A percentile compares a stretch with the other conserved stretches of the same genome.
phyloP scores from a whole-genome alignment of 2,329 filamentous ascomycete genomes.

The Coniella vitis region DNA sequence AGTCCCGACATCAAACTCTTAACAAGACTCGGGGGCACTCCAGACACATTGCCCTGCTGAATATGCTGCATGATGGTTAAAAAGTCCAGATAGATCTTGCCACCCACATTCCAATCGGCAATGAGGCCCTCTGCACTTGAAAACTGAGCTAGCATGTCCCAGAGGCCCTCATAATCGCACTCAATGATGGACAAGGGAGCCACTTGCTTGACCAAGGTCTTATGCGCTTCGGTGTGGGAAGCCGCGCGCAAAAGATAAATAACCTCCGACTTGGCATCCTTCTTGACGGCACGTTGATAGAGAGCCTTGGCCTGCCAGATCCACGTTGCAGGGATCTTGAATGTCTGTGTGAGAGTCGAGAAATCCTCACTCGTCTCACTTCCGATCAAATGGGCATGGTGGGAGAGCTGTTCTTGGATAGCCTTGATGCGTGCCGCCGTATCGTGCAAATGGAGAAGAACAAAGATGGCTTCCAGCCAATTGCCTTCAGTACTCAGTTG shows the following conservation, averaged over 20 bases:
- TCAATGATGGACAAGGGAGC: constrained; percentile 78
- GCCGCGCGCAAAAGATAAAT: constrained; percentile 72
- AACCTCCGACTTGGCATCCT: constrained; percentile 65
- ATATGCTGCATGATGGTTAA: constrained; percentile 43
- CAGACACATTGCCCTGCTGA: constrained; percentile 19
- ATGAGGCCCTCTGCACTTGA: constrained; percentile 52
- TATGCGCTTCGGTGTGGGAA: constrained; percentile 74
- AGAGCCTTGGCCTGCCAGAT: constrained; percentile 83
- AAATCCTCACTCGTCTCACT: constrained; percentile 50
- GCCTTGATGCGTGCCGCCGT: constrained; percentile 55
- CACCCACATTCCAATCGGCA: constrained; percentile 69
- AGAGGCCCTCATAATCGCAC: constrained; percentile 66
- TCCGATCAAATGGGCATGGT: constrained; percentile 62
- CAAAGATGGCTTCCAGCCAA: constrained; percentile 67
- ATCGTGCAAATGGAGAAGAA: constrained; percentile 68
- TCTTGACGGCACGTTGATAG: constrained; percentile 66
- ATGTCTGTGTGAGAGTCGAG: constrained; percentile 52
- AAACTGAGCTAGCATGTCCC: constrained; percentile 66
- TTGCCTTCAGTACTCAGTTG: constrained; percentile 57
- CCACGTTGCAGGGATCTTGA: constrained; percentile 70
- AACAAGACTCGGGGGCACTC: constrained; percentile 36
- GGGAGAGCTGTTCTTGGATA: constrained; percentile 66
- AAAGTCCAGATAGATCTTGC: constrained; percentile 67
- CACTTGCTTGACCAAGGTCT: constrained; percentile 71
- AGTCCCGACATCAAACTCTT: constrained; percentile 52